Evolutionary conservation across 176 grass and related monocot species (phyloP), one percentile per base, ranked within the genome.

Genomic region (Ampelocalamus luodianensis): DNA sequence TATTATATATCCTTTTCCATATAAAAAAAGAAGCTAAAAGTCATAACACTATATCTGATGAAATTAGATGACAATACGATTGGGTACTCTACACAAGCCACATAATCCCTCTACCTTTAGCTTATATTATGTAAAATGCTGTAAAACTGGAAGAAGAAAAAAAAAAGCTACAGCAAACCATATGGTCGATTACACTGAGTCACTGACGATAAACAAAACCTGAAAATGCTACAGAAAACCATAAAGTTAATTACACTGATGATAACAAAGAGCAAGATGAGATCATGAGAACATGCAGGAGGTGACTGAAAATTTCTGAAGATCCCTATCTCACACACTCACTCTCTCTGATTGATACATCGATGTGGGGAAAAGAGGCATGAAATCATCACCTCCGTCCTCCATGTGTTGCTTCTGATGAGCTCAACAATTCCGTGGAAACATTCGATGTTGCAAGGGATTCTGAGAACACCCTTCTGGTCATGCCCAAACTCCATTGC

Each of bases 401-500:
- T 86, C 46, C 10, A 2, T 4, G 8, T 23, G 43, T 50, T 83
- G 29, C 83, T 76, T 62, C 67, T 39, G 59, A 90, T 90, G 15
- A 85, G 69, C 75, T 85, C 36, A 76, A 90, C 60, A 17, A 82
- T 76, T 1, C 20, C 1, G 3, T 49, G 48, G 79, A 91, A 91
- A 8, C 54, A 26, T 10, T 72, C 15, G 29, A 91, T 27, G 44
- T 83, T 37, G 61, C 92, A 94, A 18, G 86, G 92, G 53, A 94
- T 94, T 50, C 64, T 67, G 8, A 94, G 83, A 4, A 89, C 34
- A 11, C 89, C 92, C 74, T 87, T 76, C 82, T 91, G 92, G 10
- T 89, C 74, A 54, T 91, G 82, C 15, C 89, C 86, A 62, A 87
- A 94, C 83, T 94, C 79, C 74, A 62, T 23, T 7, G 79, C 89